Conservation (phyloP, 805 yeast species). For the Maudiozyma serrabonitensis region DNA sequence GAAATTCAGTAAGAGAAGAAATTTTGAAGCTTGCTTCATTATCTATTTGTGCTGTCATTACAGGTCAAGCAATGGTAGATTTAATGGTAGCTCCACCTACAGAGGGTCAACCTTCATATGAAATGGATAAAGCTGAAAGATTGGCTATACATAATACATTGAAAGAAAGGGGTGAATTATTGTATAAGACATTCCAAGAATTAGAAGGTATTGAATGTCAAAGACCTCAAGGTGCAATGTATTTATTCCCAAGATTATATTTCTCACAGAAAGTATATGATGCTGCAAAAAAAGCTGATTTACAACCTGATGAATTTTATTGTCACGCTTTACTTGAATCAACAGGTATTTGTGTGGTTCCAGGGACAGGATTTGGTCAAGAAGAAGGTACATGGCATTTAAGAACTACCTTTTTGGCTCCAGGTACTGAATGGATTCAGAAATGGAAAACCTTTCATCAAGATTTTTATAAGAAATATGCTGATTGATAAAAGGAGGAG, state of each 20-base stretch:
- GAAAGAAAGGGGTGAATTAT: conserved; percentile 48
- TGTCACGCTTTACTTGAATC: conserved; percentile 71
- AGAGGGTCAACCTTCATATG: conserved; percentile 66
- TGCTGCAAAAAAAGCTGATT: conserved; percentile 44
- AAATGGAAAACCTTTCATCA: conserved; percentile 73
- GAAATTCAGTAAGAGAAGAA: conserved; percentile 52
- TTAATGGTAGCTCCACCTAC: conserved; percentile 90
- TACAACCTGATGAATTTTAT: conserved; percentile 77
- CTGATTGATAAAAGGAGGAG: conserved; percentile 9
- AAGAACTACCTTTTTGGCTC: conserved; percentile 94
- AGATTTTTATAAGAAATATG: conserved; percentile 52
- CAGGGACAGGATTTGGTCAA: conserved; percentile 97
- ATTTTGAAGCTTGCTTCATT: conserved; percentile 84
- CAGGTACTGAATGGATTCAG: conserved; percentile 83
- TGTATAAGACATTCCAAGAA: conserved; percentile 58
- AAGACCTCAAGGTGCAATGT: conserved; percentile 95
- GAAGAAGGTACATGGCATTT: conserved; percentile 79
- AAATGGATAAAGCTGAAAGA: conserved; percentile 56
- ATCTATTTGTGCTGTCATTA: conserved; percentile 83
- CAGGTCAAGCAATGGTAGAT: conserved; percentile 89
- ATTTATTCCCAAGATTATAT: conserved; percentile 72
- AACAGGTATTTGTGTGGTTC: conserved; percentile 95
- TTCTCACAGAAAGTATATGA: conserved; percentile 56
- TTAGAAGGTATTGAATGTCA: conserved; percentile 82
- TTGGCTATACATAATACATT: conserved; percentile 51